These are phyloP conservation scores for Lipomyces oligophaga DNA, from an alignment of 805 yeast genomes.

Conservation along the genomic window DNA sequence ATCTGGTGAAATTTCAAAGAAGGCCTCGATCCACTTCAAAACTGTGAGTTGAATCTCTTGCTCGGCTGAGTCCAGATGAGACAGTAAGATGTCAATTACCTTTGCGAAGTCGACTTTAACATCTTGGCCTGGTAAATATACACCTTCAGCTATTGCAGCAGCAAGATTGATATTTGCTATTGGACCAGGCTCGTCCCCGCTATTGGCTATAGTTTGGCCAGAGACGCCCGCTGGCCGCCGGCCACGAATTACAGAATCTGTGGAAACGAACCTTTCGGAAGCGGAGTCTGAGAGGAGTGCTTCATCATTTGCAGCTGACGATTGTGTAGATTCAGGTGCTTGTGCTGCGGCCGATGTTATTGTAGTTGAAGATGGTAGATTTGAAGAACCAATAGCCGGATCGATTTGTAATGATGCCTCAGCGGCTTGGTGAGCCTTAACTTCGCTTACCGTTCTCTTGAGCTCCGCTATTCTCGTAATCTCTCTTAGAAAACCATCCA, in stretches of 20 bases:
- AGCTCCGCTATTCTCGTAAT: constrained; percentile 72
- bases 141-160: constrained; percentile 45
- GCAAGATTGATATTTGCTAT: constrained; percentile 5
- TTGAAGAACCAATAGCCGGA: too few relatives aligned
- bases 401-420: constrained; percentile 1
- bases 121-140: constrained; percentile 74
- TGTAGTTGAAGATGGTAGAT: background rate
- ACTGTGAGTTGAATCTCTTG: constrained; percentile 75
- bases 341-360: background rate
- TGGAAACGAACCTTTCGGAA: constrained; percentile 18
- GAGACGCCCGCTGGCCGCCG: background rate
- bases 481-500: constrained; percentile 74
- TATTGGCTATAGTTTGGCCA: background rate
- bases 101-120: constrained; percentile 73
- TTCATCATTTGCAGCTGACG: constrained; percentile 32
- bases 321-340: background rate
- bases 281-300: constrained; percentile 33
- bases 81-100: constrained; percentile 75
- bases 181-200: constrained; percentile 4
- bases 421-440: constrained; percentile 13
- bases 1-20: constrained; percentile 68
- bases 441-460: constrained; percentile 38
- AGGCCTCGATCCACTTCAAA: constrained; percentile 73
- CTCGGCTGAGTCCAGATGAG: constrained; percentile 70
- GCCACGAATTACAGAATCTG: background rate